phyloP scores from a whole-genome alignment of 2,329 filamentous ascomycete genomes.

The Thelonectria blattea region DNA sequence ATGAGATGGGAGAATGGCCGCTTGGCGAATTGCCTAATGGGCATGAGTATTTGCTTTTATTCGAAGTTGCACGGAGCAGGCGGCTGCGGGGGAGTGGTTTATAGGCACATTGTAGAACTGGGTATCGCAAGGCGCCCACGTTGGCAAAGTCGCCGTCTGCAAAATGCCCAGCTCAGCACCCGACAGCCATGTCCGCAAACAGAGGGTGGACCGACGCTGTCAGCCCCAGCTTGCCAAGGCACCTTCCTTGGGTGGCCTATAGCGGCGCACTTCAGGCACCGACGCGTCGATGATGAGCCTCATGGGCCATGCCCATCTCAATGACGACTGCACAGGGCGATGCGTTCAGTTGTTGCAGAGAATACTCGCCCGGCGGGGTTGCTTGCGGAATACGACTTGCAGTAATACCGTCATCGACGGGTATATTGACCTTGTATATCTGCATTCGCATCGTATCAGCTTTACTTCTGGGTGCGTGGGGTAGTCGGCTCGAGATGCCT shows the following conservation, averaged over 20 bases:
- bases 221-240: conserved; percentile 61
- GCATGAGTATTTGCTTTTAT: not conserved
- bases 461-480: not conserved
- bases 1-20: not conserved
- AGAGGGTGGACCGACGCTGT: conserved; percentile 61
- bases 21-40: not conserved
- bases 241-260: conserved; percentile 56
- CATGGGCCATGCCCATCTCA: conserved; percentile 64
- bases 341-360: conserved; percentile 53
- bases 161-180: conserved; percentile 63
- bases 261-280: conserved; percentile 42
- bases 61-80: conserved; percentile 56
- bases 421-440: conserved; percentile 30
- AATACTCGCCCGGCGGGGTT: conserved; percentile 53
- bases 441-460: not conserved
- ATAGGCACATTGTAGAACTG: conserved; percentile 61
- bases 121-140: conserved; percentile 58
- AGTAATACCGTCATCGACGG: conserved; percentile 39
- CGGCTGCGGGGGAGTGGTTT: conserved; percentile 52
- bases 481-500: not conserved
- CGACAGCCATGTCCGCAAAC: conserved; percentile 61
- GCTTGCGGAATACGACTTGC: not conserved
- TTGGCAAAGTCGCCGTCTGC: conserved; percentile 66
- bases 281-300: conserved; percentile 60
- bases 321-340: conserved; percentile 55